These are phyloP conservation scores for Acanthamoeba lenticulata DNA, from an alignment of 208 protist species.

Conservation along the genomic window DNA sequence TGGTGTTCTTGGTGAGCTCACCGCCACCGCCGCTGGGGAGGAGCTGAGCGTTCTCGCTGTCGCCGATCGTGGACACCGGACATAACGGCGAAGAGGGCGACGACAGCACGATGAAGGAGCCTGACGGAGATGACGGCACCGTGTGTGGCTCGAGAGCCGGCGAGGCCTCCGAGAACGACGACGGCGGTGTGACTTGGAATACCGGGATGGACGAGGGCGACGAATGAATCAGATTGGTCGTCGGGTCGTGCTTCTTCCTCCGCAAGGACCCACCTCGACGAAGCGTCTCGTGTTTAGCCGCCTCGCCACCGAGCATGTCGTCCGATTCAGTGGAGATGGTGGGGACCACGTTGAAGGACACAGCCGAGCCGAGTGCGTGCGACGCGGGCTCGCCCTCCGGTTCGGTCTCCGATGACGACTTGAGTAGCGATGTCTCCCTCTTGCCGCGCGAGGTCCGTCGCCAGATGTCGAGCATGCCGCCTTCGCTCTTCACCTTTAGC, in stretches of 20 bases:
- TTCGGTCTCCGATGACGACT: not conserved
- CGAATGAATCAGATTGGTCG: not conserved
- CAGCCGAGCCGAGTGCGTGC: not conserved
- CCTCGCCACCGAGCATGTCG: not conserved
- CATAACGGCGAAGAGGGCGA: not conserved
- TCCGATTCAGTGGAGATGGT: not conserved
- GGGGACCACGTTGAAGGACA: not conserved
- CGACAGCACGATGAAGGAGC: not conserved
- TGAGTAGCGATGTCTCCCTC: not conserved
- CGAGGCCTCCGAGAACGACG: not conserved
- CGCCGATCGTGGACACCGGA: not conserved
- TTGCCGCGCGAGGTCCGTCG: not conserved
- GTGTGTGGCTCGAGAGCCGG: not conserved
- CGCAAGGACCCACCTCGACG: not conserved
- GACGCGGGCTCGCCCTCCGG: not conserved
- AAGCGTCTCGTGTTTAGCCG: not conserved
- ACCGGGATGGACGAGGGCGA: not conserved
- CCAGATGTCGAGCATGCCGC: not conserved
- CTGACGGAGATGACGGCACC: not conserved
- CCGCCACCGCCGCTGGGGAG: too few species aligned
- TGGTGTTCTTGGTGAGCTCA: too few species aligned
- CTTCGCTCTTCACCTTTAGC: slow-evolving; percentile 7
- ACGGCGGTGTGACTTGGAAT: not conserved
- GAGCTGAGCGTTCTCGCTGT: not conserved
- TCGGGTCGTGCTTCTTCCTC: not conserved